Conservation (phyloP, 345 rosid species). For the Eucalyptus sideroxylon region DNA sequence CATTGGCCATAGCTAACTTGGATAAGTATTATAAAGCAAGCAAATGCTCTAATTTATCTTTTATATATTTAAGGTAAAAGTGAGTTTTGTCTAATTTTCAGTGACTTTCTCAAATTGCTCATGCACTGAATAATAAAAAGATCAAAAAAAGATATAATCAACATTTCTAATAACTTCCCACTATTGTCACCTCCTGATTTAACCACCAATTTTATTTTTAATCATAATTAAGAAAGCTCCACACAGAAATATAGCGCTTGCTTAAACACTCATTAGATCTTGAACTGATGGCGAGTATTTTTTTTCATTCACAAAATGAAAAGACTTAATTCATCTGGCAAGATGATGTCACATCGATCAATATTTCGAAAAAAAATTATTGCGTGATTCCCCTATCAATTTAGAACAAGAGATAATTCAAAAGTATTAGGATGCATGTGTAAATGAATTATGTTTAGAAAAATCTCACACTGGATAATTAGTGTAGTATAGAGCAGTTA, state of each 20-base stretch:
- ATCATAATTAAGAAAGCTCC: not conserved
- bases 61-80: not conserved
- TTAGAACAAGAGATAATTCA: not conserved
- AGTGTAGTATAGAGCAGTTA: too few species aligned
- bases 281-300: rapidly evolving
- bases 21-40: not conserved
- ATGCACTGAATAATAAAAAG: not conserved
- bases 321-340: not conserved
- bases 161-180: not conserved
- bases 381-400: rapidly evolving
- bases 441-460: too few species aligned
- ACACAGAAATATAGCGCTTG: not conserved
- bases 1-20: not conserved
- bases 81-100: not conserved
- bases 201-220: not conserved
- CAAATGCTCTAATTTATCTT: not conserved
- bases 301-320: not conserved
- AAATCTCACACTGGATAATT: rapidly evolving
- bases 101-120: too few species aligned
- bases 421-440: too few species aligned
- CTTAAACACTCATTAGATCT: not conserved
- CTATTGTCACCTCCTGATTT: not conserved
- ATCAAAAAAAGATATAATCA: not conserved
- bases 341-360: not conserved
- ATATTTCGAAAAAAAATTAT: not conserved